Conservation (phyloP, 495 filamentous ascomycete species). For the Sordaria brevicollis region DNA sequence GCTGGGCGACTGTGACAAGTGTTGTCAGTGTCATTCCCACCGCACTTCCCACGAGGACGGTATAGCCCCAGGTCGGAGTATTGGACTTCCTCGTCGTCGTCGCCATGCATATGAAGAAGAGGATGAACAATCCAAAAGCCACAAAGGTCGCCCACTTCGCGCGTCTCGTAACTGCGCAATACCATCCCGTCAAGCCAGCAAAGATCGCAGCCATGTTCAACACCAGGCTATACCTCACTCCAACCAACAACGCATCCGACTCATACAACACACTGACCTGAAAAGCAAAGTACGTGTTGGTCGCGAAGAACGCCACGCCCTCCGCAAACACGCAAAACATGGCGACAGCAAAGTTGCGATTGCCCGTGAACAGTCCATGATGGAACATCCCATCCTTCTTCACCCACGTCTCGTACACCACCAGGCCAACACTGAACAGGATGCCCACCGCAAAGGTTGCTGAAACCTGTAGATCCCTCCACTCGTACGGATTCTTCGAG, state of each 20-base stretch:
- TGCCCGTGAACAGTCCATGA: constrained; percentile 20
- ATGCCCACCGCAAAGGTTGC: constrained; percentile 23
- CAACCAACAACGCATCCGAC: constrained; percentile 14
- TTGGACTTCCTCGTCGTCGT: constrained; percentile 6
- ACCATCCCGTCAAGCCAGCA: constrained; percentile 11
- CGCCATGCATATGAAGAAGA: constrained; percentile 21
- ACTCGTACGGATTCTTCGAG: constrained; percentile 26
- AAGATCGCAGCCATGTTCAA: constrained; percentile 11
- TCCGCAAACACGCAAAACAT: constrained; percentile 22
- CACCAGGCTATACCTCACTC: constrained; percentile 15
- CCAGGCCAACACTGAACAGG: constrained; percentile 6
- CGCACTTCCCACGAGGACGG: constrained; percentile 17
- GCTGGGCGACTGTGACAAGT: constrained; percentile 22
- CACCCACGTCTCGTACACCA: constrained; percentile 17
- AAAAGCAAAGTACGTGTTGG: constrained; percentile 29
- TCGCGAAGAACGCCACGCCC: constrained; percentile 25
- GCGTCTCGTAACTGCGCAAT: constrained; percentile 13
- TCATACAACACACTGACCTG: constrained; percentile 21
- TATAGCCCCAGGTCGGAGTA: constrained; percentile 18
- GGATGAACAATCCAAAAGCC: constrained; percentile 14
- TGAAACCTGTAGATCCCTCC: constrained; percentile 18
- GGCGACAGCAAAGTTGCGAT: constrained; percentile 23
- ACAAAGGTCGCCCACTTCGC: constrained; percentile 12
- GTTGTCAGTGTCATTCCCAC: constrained; percentile 19
- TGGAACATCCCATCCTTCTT: constrained; percentile 30